phyloP scores from a whole-genome alignment of 208 protist species.

The Wallacemonas rigidus region DNA sequence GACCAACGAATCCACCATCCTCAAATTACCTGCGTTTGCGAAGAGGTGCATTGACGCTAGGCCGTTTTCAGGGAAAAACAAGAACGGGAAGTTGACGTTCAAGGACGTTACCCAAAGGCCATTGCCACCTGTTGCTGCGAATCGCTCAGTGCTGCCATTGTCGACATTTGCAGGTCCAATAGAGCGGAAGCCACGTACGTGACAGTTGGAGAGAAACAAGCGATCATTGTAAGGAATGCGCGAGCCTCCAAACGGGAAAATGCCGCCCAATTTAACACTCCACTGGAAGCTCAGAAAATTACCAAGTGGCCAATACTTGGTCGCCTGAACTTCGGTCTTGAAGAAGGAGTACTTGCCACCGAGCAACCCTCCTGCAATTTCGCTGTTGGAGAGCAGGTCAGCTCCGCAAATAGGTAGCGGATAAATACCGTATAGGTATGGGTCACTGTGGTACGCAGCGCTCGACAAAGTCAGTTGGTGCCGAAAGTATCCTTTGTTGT shows the following conservation, averaged over 20 bases:
- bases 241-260: constrained; percentile 60
- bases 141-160: constrained; percentile 32
- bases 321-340: constrained; percentile 69
- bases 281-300: constrained; percentile 78
- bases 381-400: constrained; percentile 49
- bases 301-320: constrained; percentile 71
- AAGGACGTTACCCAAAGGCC: constrained; percentile 82
- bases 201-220: constrained; percentile 79
- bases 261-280: constrained; percentile 62
- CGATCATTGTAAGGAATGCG: constrained; percentile 81
- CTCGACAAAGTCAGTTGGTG: constrained; percentile 55
- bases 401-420: constrained; percentile 75
- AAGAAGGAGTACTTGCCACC: constrained; percentile 69
- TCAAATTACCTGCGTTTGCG: constrained; percentile 75
- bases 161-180: constrained; percentile 81
- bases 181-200: constrained; percentile 80
- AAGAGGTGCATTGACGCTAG: constrained; percentile 85
- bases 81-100: constrained; percentile 82
- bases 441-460: constrained; percentile 70
- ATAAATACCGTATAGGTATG: constrained; percentile 82
- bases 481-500: constrained; percentile 72
- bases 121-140: constrained; percentile 83
- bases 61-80: constrained; percentile 81
- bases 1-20: constrained; percentile 50
- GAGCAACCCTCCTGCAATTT: constrained; percentile 64